Percentiles rank a stretch among this genome's conserved stretches.
Evolutionary conservation across 495 filamentous ascomycete genomes (phyloP).

Genomic region (Thozetella sp.): DNA sequence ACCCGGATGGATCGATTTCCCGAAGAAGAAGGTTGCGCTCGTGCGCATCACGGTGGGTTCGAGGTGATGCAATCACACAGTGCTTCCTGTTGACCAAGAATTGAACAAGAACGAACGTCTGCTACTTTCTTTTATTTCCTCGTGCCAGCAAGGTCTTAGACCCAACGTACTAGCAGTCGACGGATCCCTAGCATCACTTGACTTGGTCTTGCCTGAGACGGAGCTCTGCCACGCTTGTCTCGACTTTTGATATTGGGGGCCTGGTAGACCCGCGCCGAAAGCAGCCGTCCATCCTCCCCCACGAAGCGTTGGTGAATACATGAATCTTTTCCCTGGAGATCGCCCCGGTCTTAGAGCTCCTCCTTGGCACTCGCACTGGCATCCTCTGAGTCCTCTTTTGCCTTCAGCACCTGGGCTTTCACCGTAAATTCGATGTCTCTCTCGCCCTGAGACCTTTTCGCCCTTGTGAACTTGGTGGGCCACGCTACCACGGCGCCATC

Average conservation of each 20-base stretch:
- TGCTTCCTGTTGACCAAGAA: no score
- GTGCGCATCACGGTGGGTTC: no score
- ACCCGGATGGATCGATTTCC: not conserved
- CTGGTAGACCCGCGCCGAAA: no score
- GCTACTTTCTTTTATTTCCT: no score
- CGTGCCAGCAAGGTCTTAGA: no score
- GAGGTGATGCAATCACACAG: no score
- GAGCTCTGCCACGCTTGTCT: not conserved
- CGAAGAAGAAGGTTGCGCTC: not conserved
- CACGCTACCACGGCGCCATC: constrained; percentile 32
- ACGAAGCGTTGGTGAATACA: no score
- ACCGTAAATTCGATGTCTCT: constrained; percentile 28
- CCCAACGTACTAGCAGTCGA: no score
- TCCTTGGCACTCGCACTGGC: not conserved
- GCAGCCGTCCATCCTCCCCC: no score
- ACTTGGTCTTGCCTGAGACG: not conserved
- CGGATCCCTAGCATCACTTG: not conserved
- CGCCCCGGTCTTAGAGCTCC: no score
- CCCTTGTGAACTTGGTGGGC: constrained; percentile 20
- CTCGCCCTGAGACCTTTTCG: constrained; percentile 10
- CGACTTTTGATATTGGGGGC: not conserved
- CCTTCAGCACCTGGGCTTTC: constrained; percentile 25
- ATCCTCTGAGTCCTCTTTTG: not conserved
- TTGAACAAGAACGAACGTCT: not conserved
- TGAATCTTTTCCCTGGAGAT: no score